phyloP scores from a whole-genome alignment of 495 filamentous ascomycete species.

The Talaromyces ruber region DNA sequence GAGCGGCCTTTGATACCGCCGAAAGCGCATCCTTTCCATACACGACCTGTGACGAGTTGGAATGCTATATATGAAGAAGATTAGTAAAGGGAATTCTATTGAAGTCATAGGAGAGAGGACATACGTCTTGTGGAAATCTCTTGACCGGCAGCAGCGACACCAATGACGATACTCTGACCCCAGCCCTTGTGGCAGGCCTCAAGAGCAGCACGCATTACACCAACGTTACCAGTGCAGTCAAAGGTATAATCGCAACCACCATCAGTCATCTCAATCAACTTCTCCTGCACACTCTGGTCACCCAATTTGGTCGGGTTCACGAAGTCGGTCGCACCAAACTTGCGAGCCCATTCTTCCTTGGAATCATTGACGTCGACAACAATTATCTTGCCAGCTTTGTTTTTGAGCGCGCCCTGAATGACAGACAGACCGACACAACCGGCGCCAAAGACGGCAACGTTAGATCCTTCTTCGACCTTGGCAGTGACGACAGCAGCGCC shows the following conservation, averaged over 20 bases:
- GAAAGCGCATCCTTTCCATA: slow-evolving; percentile 97
- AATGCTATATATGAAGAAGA: slow-evolving; percentile 58
- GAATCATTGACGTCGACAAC: slow-evolving; percentile 88
- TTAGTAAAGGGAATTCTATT: slow-evolving; percentile 9
- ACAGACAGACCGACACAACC: slow-evolving; percentile 94
- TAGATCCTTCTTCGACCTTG: slow-evolving; percentile 79
- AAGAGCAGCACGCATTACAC: slow-evolving; percentile 90
- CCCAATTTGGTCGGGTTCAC: slow-evolving; percentile 83
- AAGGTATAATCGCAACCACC: slow-evolving; percentile 98
- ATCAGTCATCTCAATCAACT: slow-evolving; percentile 97
- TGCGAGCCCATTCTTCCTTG: slow-evolving; percentile 86
- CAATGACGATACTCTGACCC: slow-evolving; percentile 97
- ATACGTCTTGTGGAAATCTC: slow-evolving; percentile 93
- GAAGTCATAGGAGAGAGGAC: slow-evolving; percentile 26
- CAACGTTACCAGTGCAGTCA: slow-evolving; percentile 95
- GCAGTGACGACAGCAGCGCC: slow-evolving; percentile 91
- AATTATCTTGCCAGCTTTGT: slow-evolving; percentile 83
- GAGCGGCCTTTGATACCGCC: slow-evolving; percentile 96
- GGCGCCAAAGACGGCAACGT: slow-evolving; percentile 89
- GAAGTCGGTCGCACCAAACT: slow-evolving; percentile 95
- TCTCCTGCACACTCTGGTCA: slow-evolving; percentile 72
- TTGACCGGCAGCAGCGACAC: slow-evolving; percentile 94
- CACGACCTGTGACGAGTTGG: slow-evolving; percentile 94
- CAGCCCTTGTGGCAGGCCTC: slow-evolving; percentile 99
- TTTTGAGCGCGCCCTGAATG: slow-evolving; percentile 87